Percentiles rank a stretch among this genome's conserved stretches.
phyloP scores from a whole-genome alignment of 306 rosid species.

The Mimosa pudica region DNA sequence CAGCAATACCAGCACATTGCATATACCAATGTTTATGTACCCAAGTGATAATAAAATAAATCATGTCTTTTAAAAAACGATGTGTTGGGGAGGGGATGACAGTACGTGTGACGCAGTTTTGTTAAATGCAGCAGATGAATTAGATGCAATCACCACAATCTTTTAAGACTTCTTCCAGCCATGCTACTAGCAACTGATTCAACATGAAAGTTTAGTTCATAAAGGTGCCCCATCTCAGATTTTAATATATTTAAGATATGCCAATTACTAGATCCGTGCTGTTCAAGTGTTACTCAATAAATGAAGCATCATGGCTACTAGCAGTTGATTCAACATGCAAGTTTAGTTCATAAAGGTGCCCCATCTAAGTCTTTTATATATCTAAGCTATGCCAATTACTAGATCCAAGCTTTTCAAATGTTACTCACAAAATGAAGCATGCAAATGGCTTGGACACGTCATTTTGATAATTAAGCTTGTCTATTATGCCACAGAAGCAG shows the following conservation, averaged over 20 bases:
- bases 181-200: constrained; percentile 9
- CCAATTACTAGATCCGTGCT: background rate
- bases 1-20: background rate
- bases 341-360: constrained; percentile 1
- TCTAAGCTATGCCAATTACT: background rate
- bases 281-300: background rate
- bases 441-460: constrained; percentile 11
- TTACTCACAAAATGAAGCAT: background rate
- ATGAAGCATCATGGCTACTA: background rate
- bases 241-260: background rate
- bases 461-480: background rate
- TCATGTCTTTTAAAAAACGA: background rate
- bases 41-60: constrained; percentile 4
- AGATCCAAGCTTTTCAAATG: background rate
- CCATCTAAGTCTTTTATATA: background rate
- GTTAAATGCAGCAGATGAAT: constrained; percentile 19
- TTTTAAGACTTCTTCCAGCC: background rate
- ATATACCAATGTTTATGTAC: background rate
- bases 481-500: background rate
- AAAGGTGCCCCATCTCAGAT: background rate
- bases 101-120: background rate
- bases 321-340: constrained; percentile 19
- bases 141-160: constrained; percentile 2
- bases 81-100: background rate
- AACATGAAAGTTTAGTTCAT: constrained; percentile 17